Conservation (phyloP, 768 basidiomycete genomes). For the Hysterangium stoloniferum region DNA sequence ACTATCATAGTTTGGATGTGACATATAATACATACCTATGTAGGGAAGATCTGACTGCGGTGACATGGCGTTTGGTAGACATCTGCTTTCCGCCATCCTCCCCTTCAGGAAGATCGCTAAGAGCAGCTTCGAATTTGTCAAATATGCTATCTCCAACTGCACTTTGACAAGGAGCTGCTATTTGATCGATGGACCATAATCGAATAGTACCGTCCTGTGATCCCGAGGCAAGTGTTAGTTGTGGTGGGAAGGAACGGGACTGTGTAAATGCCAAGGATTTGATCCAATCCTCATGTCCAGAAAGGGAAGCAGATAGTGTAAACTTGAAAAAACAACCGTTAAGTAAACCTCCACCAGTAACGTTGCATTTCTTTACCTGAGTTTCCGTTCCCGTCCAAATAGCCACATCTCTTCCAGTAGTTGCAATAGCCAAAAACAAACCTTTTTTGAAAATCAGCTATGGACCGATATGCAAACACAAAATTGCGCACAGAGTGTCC, state of each 20-base stretch:
- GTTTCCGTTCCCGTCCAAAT: slow-evolving; percentile 66
- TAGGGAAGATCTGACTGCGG: slow-evolving; percentile 50
- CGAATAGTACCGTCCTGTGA: slow-evolving; percentile 94
- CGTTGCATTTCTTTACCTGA: too few species aligned
- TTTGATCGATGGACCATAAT: slow-evolving; percentile 75
- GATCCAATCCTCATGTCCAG: slow-evolving; percentile 97
- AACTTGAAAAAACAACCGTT: too few species aligned
- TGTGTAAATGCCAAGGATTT: slow-evolving; percentile 64
- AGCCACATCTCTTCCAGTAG: slow-evolving; percentile 75
- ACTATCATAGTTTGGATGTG: neutral
- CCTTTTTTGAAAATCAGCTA: slow-evolving; percentile 20
- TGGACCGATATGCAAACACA: neutral
- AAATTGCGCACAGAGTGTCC: slow-evolving; percentile 47
- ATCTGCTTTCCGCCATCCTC: slow-evolving; percentile 83
- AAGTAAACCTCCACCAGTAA: neutral
- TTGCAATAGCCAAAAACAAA: slow-evolving; percentile 68
- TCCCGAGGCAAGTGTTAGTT: slow-evolving; percentile 78
- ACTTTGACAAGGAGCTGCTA: slow-evolving; percentile 23
- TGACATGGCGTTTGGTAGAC: slow-evolving; percentile 77
- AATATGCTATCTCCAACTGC: slow-evolving; percentile 57
- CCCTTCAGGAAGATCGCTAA: slow-evolving; percentile 59
- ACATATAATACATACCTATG: slow-evolving; percentile 29
- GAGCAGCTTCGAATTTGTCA: slow-evolving; percentile 80
- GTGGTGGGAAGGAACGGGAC: slow-evolving; percentile 30
- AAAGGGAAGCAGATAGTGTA: slow-evolving; percentile 47